Evolutionary conservation across 495 filamentous ascomycete genomes (phyloP).

Genomic region (Tuber calosporum): DNA sequence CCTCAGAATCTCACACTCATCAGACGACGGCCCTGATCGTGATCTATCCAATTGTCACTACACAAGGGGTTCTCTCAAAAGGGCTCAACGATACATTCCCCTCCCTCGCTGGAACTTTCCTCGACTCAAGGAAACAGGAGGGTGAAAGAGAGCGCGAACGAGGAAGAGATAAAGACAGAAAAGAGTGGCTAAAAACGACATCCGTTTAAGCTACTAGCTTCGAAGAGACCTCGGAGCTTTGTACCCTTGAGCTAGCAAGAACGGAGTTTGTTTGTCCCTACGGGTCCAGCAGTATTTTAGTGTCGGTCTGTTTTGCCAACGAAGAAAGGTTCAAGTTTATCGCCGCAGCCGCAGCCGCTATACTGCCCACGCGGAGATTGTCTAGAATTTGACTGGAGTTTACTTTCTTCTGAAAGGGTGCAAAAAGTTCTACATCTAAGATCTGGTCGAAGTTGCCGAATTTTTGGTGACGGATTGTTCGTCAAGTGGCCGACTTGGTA

Average conservation of each 20-base stretch:
- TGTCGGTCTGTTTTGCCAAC: not conserved
- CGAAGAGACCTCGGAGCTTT: not conserved
- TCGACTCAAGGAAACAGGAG: not conserved
- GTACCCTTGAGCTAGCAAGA: conserved; percentile 1
- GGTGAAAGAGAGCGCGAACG: not conserved
- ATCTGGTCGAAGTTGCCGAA: not conserved
- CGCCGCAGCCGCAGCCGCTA: not conserved
- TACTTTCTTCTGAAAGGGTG: not conserved
- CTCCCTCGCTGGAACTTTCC: not conserved
- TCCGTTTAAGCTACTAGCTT: conserved; percentile 2
- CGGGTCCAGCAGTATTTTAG: conserved; percentile 2
- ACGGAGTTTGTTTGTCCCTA: conserved; percentile 1
- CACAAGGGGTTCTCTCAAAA: not conserved
- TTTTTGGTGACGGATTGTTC: conserved; percentile 1
- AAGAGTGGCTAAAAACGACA: not conserved
- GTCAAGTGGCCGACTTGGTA: not conserved
- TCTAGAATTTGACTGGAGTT: not conserved
- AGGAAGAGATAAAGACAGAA: not conserved
- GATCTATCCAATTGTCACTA: not conserved
- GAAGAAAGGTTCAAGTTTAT: not conserved
- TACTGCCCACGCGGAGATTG: conserved; percentile 1
- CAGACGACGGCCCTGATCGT: not conserved
- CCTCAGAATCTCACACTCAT: not conserved
- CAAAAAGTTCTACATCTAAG: not conserved
- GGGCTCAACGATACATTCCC: not conserved